A percentile compares a stretch with the other conserved stretches of the same genome.
phyloP scores from a whole-genome alignment of 208 protist genomes.

The Tritrichomonas musculus region DNA sequence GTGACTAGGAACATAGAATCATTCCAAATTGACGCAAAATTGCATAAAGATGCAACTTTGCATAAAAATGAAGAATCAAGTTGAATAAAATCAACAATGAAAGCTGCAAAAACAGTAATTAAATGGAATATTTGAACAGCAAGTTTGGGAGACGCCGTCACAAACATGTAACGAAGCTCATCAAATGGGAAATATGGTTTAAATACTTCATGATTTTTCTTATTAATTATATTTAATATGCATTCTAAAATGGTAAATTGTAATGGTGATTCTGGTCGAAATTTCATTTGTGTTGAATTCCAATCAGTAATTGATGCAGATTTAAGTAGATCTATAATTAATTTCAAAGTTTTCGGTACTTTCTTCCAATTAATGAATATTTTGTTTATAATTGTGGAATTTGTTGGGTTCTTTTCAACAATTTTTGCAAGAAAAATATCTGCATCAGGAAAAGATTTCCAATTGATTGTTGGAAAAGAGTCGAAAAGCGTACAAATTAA shows the following conservation, averaged over 20 bases:
- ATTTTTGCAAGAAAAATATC: background rate
- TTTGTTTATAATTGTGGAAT: background rate
- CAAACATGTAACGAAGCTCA: background rate
- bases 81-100: background rate
- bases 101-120: background rate
- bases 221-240: background rate
- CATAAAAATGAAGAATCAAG: background rate
- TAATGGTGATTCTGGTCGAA: background rate
- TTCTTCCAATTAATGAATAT: background rate
- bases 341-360: background rate
- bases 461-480: background rate
- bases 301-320: background rate
- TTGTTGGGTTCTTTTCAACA: background rate
- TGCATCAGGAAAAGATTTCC: background rate
- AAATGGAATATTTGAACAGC: background rate
- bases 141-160: background rate
- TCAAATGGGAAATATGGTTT: background rate
- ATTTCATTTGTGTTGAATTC: background rate
- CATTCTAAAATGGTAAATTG: background rate
- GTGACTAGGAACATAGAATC: background rate
- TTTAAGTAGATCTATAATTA: background rate
- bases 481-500: background rate
- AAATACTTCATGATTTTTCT: background rate
- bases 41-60: background rate
- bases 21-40: background rate